phyloP scores from a whole-genome alignment of 2,329 filamentous ascomycete genomes.

The Orbilia quercus region DNA sequence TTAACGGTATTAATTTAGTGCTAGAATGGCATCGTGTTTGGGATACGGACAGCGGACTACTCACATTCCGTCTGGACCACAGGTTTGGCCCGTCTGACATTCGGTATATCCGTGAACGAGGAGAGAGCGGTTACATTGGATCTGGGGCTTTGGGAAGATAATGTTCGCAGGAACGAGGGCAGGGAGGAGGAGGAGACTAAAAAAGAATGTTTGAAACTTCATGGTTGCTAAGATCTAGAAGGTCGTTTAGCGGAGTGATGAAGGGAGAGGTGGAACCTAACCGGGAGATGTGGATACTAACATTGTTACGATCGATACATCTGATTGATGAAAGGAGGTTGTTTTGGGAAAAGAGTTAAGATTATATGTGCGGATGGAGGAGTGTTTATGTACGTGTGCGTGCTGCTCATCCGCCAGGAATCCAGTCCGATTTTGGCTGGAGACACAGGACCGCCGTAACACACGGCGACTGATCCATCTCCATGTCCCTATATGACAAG shows the following conservation, averaged over 20 bases:
- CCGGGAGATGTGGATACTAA: too few species aligned
- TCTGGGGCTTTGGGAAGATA: slow-evolving; percentile 61
- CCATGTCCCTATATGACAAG: too few species aligned
- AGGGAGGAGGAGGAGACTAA: slow-evolving; percentile 58
- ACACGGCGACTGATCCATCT: too few species aligned
- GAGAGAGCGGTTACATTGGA: slow-evolving; percentile 59
- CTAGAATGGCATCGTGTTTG: not conserved
- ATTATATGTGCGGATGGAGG: too few species aligned
- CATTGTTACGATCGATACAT: too few species aligned
- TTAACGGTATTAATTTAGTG: not conserved
- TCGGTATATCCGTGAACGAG: slow-evolving; percentile 27
- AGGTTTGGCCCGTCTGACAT: slow-evolving; percentile 57
- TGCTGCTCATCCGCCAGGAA: too few species aligned
- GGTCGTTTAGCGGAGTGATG: not conserved
- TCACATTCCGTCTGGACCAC: slow-evolving; percentile 48
- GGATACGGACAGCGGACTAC: not conserved
- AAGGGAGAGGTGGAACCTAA: too few species aligned
- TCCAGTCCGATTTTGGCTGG: too few species aligned
- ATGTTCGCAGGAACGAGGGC: slow-evolving; percentile 57
- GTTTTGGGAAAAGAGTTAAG: too few species aligned
- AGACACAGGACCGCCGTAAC: too few species aligned
- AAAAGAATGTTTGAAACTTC: slow-evolving; percentile 31
- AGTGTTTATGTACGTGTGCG: too few species aligned
- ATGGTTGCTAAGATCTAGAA: slow-evolving; percentile 1
- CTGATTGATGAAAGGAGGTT: too few species aligned